Evolutionary conservation across 441 rosid species (phyloP).

Genomic region (Populus hybrid): DNA sequence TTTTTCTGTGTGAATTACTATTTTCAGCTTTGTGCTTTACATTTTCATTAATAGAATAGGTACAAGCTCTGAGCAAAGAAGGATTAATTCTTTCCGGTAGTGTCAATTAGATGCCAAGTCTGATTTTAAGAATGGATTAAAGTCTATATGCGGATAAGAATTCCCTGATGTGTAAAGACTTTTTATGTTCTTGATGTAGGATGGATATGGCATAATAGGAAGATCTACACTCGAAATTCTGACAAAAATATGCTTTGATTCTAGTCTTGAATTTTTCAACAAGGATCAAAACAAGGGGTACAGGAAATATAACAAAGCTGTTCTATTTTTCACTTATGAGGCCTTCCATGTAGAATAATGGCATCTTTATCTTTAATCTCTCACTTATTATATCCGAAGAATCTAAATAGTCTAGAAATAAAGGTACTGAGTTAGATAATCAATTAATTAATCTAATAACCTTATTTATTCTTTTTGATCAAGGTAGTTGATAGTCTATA

Average conservation of each 20-base stretch:
- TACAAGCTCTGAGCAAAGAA: neutral
- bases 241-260: conserved; percentile 9
- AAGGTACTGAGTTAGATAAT: no score
- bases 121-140: conserved; percentile 8
- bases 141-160: conserved; percentile 3
- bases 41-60: neutral
- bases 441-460: no score
- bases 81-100: neutral
- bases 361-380: neutral
- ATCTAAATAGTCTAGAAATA: no score
- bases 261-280: neutral
- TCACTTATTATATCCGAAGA: no score
- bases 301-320: neutral
- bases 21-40: neutral
- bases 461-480: accelerated
- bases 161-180: neutral
- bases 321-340: neutral
- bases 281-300: neutral
- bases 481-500: no score
- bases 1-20: neutral
- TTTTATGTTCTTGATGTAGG: neutral
- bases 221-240: conserved; percentile 23
- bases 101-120: neutral
- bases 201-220: conserved; percentile 3
- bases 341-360: conserved; percentile 5